Conservation (phyloP, 495 filamentous ascomycete species). For the Neurospora sp. region DNA sequence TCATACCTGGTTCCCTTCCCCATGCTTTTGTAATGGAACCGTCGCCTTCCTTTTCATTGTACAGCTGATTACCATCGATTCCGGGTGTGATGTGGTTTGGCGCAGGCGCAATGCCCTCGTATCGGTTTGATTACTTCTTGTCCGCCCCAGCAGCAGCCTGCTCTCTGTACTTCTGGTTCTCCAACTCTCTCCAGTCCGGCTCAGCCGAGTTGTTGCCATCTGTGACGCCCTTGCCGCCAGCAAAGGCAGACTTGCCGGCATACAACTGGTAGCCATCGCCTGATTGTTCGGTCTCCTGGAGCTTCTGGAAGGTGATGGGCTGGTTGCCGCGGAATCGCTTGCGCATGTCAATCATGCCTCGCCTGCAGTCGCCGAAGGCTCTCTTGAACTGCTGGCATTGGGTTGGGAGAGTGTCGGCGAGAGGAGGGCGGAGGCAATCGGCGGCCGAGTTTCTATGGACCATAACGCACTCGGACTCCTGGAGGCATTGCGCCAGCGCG, state of each 20-base stretch:
- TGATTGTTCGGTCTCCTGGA: conserved; percentile 49
- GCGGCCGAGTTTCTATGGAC: conserved; percentile 72
- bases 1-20: not conserved
- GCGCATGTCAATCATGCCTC: conserved; percentile 95
- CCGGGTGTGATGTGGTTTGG: not conserved
- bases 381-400: conserved; percentile 88
- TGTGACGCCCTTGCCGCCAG: conserved; percentile 38
- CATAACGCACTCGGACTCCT: conserved; percentile 92
- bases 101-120: not conserved
- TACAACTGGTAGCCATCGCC: conserved; percentile 60
- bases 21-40: not conserved
- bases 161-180: conserved; percentile 42
- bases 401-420: conserved; percentile 65
- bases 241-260: conserved; percentile 63
- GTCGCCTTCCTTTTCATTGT: not conserved
- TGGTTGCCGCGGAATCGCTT: conserved; percentile 97
- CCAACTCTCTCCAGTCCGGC: conserved; percentile 44
- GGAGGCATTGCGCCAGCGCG: conserved; percentile 86
- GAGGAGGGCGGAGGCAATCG: conserved; percentile 78
- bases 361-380: conserved; percentile 89
- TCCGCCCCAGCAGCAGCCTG: conserved; percentile 12
- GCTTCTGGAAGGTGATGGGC: conserved; percentile 53
- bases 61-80: not conserved
- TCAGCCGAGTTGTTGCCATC: conserved; percentile 41
- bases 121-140: conserved; percentile 10